Percentiles rank a stretch among this genome's conserved stretches.
Evolutionary conservation across 306 rosid species (phyloP).

Genomic region (Alnus glutinosa): DNA sequence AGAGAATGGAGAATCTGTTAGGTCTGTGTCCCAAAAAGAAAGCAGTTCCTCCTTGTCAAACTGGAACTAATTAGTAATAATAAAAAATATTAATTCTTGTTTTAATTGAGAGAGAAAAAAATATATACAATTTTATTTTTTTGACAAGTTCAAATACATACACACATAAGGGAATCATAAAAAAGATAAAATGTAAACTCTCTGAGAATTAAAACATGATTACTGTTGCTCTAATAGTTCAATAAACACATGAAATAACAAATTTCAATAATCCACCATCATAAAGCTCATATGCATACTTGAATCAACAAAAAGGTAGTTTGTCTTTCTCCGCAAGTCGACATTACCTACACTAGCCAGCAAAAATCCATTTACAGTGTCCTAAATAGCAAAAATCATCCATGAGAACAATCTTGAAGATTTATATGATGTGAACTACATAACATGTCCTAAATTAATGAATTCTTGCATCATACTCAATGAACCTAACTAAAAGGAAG

Average conservation of each 20-base stretch:
- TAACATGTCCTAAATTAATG: not conserved
- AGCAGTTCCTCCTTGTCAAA: not conserved
- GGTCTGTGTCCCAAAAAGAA: not conserved
- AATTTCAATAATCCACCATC: not conserved
- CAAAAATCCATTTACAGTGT: slow-evolving; percentile 88
- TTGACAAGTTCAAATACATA: not conserved
- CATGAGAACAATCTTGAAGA: not conserved
- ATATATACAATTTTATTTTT: not conserved
- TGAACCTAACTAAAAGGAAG: not conserved
- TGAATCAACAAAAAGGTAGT: slow-evolving; percentile 90
- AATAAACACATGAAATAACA: not conserved
- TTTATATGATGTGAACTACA: not conserved
- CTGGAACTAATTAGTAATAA: not conserved
- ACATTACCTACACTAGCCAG: slow-evolving; percentile 97
- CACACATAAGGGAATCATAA: slow-evolving; percentile 5
- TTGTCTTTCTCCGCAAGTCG: slow-evolving; percentile 89
- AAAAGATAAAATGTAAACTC: slow-evolving; percentile 16
- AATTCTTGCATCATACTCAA: not conserved
- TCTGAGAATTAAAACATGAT: slow-evolving; percentile 19
- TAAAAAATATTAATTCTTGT: not conserved
- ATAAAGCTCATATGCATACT: slow-evolving; percentile 49
- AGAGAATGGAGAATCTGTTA: not conserved
- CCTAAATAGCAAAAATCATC: slow-evolving; percentile 41
- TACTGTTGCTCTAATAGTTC: not conserved
- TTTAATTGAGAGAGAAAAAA: not conserved